phyloP scores from a whole-genome alignment of 768 basidiomycete genomes.

The Lactifluus volemus region DNA sequence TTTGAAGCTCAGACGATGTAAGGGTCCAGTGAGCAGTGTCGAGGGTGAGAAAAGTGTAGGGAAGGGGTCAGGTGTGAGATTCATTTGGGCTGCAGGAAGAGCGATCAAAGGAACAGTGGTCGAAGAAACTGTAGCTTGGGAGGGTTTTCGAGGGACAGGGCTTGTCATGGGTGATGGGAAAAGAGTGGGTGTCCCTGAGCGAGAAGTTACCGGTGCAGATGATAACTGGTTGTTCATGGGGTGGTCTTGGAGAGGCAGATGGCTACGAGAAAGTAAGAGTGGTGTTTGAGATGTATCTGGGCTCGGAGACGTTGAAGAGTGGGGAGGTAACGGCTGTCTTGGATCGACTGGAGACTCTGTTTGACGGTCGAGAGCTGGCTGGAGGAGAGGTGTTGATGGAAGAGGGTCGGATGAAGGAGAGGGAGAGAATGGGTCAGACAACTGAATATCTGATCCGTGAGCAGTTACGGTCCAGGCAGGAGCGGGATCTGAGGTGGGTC shows the following conservation, averaged over 20 bases:
- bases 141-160: not conserved
- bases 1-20: conserved; percentile 18
- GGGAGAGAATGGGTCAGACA: not conserved
- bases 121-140: conserved; percentile 1
- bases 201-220: not conserved
- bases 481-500: not conserved
- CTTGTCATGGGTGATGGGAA: not conserved
- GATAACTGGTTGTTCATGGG: not conserved
- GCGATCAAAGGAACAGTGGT: not conserved
- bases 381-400: not conserved
- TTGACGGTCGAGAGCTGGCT: not conserved
- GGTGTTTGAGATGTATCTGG: not conserved
- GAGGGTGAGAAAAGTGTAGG: conserved; percentile 18
- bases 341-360: not conserved
- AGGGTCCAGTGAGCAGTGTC: conserved; percentile 21
- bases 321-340: not conserved
- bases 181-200: conserved; percentile 1
- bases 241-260: not conserved
- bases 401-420: not conserved
- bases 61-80: conserved; percentile 13
- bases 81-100: conserved; percentile 4
- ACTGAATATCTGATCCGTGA: not conserved
- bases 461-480: not conserved
- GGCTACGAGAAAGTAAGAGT: not conserved
- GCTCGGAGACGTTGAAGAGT: not conserved